Evolutionary conservation across 768 basidiomycete genomes (phyloP), one percentile per base, ranked within the genome.

Genomic region (Mycena maculata): DNA sequence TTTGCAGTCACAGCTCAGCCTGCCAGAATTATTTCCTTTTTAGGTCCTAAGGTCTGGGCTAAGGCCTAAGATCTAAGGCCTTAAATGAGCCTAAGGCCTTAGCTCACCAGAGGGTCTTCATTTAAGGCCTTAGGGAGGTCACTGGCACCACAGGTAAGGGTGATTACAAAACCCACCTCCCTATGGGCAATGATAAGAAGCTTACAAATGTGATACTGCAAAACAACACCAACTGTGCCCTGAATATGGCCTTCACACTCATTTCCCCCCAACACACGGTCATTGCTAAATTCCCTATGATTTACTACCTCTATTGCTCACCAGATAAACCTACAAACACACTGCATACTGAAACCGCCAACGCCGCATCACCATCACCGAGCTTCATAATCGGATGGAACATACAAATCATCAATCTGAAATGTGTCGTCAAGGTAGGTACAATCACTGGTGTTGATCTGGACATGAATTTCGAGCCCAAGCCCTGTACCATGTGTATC

Each of bases 351-450:
- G 39, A 60, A 36, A 42, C 39, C 31, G 68, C 71, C 4, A 63
- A 58, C 48, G 27, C 55, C 16, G 48, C 27, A 60, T 77, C 15
- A 70, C 73, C 20, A 74, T 79, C 54, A 62, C 57, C 36, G 74
- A 80, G 42, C 68, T 82, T 8, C 82, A 84, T 47, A 63, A 66
- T 2, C 47, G 58, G 10, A 72, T 83, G 56, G 81, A 79, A 0
- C 82, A 84, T 56, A 71, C 80, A 15, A 71, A 78, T 20, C 72
- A 71, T 7, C 0, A 61, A 74, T 2, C 72, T 79, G n/a, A 48
- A 61, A 1, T 23, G 69, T 18, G 74, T 79, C 74, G 61, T 80
- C 0, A 33, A 56, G 16, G 63, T 76, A 10, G 75, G 73, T 1
- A 65, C 72, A 41, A 65, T 83, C 23, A 73, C 59, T 1, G 80